Percentiles rank a stretch among this genome's conserved stretches.
Conservation (phyloP, 208 protist genomes). For the Crithidia mellificae region DNA sequence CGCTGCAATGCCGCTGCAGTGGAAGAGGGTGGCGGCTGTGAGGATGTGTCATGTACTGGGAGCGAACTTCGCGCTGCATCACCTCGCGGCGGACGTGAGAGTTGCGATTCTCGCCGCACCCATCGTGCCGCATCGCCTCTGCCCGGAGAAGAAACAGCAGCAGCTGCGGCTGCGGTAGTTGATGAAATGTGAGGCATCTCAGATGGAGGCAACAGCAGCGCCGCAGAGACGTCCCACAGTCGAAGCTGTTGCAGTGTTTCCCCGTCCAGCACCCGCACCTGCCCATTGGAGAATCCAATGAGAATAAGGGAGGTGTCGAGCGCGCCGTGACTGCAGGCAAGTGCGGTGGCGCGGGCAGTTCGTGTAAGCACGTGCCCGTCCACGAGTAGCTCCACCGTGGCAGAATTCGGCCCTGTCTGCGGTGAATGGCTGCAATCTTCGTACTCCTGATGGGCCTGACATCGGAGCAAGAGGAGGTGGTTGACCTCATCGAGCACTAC, state of each 20-base stretch:
- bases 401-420: no score
- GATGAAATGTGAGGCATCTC: no score
- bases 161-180: neutral
- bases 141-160: no score
- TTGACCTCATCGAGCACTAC: slow-evolving; percentile 30
- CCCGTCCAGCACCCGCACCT: slow-evolving; percentile 59
- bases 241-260: slow-evolving; percentile 42
- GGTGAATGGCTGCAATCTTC: neutral
- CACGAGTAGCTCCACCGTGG: slow-evolving; percentile 35
- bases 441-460: neutral
- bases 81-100: neutral
- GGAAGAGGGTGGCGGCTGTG: neutral
- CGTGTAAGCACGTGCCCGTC: slow-evolving; percentile 66
- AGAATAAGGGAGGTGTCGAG: slow-evolving; percentile 43
- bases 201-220: neutral
- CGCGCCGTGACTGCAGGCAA: slow-evolving; percentile 42
- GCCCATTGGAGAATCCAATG: slow-evolving; percentile 61
- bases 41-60: no score
- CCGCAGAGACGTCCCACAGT: slow-evolving; percentile 13
- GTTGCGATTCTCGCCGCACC: neutral
- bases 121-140: neutral
- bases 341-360: slow-evolving; percentile 30
- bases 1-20: neutral
- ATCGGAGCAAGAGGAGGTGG: slow-evolving; percentile 27
- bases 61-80: no score